These are phyloP conservation scores for Lachancea quebecensis DNA, from an alignment of 805 yeast species.

Conservation along the genomic window DNA sequence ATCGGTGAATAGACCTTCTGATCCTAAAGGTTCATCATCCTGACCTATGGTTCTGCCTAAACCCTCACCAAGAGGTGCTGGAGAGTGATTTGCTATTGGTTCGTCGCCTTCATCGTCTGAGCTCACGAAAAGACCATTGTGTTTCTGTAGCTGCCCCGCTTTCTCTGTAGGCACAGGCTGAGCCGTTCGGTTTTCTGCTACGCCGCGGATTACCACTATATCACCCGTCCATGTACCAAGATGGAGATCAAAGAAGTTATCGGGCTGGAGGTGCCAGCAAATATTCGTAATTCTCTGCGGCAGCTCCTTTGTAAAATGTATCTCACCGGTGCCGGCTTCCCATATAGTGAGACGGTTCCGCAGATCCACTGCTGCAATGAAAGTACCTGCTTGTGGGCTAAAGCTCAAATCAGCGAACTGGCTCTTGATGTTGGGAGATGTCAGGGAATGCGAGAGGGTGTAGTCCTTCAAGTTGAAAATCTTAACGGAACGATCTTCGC, in stretches of 20 bases:
- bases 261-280: constrained; percentile 31
- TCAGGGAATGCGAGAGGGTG: constrained; percentile 20
- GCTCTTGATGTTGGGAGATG: constrained; percentile 10
- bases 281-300: constrained; percentile 27
- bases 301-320: constrained; percentile 21
- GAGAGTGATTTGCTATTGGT: background rate
- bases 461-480: constrained; percentile 33
- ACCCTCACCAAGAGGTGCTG: constrained; percentile 1
- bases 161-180: background rate
- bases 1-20: constrained; percentile 22
- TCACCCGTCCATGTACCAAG: constrained; percentile 38
- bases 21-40: constrained; percentile 13
- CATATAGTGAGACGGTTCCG: constrained; percentile 49
- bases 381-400: constrained; percentile 51
- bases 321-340: constrained; percentile 38
- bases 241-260: constrained; percentile 22
- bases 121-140: constrained; percentile 25
- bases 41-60: constrained; percentile 20
- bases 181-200: constrained; percentile 15
- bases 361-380: constrained; percentile 52
- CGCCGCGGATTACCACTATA: constrained; percentile 27
- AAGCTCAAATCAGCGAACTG: constrained; percentile 47
- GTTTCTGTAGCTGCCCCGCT: constrained; percentile 7
- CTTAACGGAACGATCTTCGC: constrained; percentile 41
- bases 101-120: constrained; percentile 29